Base-by-base conservation (phyloP, 208 protist genomes). In the Leishmania tarentolae region DNA sequence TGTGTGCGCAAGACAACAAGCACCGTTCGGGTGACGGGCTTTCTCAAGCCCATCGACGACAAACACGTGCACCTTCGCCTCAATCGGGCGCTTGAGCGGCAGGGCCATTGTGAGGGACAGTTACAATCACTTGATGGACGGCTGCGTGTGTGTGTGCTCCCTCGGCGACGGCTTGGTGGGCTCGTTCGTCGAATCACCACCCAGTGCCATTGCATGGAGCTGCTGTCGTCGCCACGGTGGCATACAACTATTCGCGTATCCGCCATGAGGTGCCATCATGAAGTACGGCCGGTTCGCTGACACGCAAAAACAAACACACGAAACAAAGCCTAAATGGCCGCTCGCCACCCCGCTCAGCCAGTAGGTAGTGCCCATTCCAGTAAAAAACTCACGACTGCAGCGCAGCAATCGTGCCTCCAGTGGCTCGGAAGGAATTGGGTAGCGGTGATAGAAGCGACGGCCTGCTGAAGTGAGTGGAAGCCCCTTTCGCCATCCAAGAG, bases 311-410 rank as follows among this genome's bases (percentile, higher is more conserved):
- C 70, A 53, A 31, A 95, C 89, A 79, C 88, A 93, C 21, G 88
- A 92, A 37, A 94, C 44, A 61, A 94, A 88, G 40, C 90, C 90
- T 28, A 96, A 53, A n/a, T 95, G 93, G 15, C 92, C 92, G 63
- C 86, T 92, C 13, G 79, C 86, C 24, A 96, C 82, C 17, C 94
- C 93, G 79, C 86, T 90, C 46, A 94, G 68, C 93, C 94, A 97
- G 85, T 95, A 97, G 37, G 86, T 91, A 80, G 89, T 91, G 15
- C 92, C 94, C 92, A 97, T 97, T n/a, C 94, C 94, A 0, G 89
- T 90, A 46, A 95, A 91, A 73, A 95, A 91, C 82, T 93, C 89
- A 42, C 82, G 84, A 19, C 72, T 75, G 46, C 56, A 81, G 57
- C 94, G 92, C 80, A 96, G 83, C 69, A 97, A 56, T 6, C 94